Evolutionary conservation across 768 basidiomycete species (phyloP), one percentile per base, ranked within the genome.

Genomic region (Neoboletus brunneissimus): DNA sequence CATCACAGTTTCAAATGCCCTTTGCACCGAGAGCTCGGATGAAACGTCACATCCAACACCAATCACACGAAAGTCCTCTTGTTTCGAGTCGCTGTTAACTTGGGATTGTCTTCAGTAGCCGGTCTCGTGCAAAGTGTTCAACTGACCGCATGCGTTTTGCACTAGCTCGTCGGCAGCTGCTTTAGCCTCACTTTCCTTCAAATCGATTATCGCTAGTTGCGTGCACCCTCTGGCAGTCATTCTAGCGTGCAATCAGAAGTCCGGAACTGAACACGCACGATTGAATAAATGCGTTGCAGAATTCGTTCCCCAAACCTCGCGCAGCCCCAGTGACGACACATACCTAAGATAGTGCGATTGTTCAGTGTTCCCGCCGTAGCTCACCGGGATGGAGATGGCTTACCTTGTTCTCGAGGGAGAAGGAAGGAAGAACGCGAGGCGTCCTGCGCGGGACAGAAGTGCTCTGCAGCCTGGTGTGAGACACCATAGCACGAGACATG

Each of bases 301-400:
- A 93, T 71, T 93, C 88, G 61, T 89, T 81, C 8, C 96, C 96
- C 45, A 98, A 76, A 8, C 96, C 96, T 65, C 90, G 81, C 13
- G 94, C 96, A 52, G 87, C 96, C 45, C 96, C 96, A 38, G 96
- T 98, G 49, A 98, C 86, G 64, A 95, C 76, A 74, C 91, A 92
- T 52, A 94, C 93, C 87, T 96, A 66, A 8, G 20, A 34, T 27
- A 48, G 12, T 23, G 48, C 20, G 35, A 58, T 54, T 29, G 8
- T 16, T 49, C 35, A 51, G 48, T 20, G 32, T 43, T 16, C 32
- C 54, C 22, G 29, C 35, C 34, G 15, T 23, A 37, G 15, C 55
- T 29, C 35, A 48, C 37, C 29, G 15, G 5, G 40, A 29, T n/a
- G 7, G 23, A 20, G 8, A 8, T 20, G 2, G 43, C 72, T 61